phyloP scores from a whole-genome alignment of 2,329 filamentous ascomycete species.

The Fusarium aywerte region DNA sequence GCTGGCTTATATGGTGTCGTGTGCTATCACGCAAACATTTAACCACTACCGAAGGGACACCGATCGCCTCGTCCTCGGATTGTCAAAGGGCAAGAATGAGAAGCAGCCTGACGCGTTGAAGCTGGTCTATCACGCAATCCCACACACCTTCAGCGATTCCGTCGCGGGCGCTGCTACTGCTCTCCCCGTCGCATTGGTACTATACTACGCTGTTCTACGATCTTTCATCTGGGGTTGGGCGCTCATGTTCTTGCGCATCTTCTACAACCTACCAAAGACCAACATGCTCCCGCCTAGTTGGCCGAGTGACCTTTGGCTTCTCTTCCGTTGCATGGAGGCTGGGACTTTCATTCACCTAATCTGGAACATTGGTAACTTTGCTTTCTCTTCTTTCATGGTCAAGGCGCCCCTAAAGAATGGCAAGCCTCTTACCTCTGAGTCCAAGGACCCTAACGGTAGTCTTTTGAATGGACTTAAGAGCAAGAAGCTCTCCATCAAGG shows the following conservation, averaged over 20 bases:
- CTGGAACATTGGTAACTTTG: constrained; percentile 80
- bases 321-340: constrained; percentile 67
- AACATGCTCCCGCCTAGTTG: constrained; percentile 69
- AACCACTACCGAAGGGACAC: constrained; percentile 78
- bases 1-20: constrained; percentile 73
- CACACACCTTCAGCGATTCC: constrained; percentile 53
- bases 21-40: constrained; percentile 76
- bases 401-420: constrained; percentile 85
- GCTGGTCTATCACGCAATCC: constrained; percentile 54
- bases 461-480: constrained; percentile 84
- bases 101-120: constrained; percentile 49
- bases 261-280: constrained; percentile 80
- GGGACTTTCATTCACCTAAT: constrained; percentile 75
- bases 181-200: constrained; percentile 59
- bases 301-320: constrained; percentile 67
- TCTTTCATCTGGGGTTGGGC: constrained; percentile 74
- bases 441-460: constrained; percentile 92
- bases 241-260: constrained; percentile 74
- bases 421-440: constrained; percentile 84
- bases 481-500: constrained; percentile 81
- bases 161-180: constrained; percentile 55
- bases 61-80: constrained; percentile 68
- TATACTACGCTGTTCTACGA: constrained; percentile 74
- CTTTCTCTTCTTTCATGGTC: constrained; percentile 83
- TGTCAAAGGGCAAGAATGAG: constrained; percentile 44